Evolutionary conservation across 1,284 basidiomycete species (phyloP).

Genomic region (Caloboletus firmus): DNA sequence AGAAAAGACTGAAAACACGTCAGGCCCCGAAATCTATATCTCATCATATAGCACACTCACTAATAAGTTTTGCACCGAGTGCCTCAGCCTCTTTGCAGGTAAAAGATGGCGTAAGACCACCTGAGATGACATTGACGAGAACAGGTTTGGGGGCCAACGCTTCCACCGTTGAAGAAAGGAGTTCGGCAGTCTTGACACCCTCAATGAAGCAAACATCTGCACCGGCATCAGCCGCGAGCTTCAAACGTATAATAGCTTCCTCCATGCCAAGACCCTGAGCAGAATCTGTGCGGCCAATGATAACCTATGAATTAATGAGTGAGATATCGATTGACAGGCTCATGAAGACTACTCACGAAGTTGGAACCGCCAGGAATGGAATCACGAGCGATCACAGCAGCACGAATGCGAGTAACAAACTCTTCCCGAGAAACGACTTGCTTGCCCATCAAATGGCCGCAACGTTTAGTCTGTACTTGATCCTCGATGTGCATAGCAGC

Average conservation of each 20-base stretch:
- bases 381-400: constrained; percentile 72
- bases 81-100: constrained; percentile 66
- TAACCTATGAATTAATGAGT: constrained; percentile 44
- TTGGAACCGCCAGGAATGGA: constrained; percentile 71
- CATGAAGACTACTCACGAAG: constrained; percentile 42
- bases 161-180: constrained; percentile 62
- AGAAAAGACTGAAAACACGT: constrained; percentile 52
- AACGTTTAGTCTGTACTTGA: constrained; percentile 81
- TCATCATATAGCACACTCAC: constrained; percentile 40
- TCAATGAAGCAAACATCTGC: constrained; percentile 87
- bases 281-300: constrained; percentile 83
- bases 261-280: constrained; percentile 80
- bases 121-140: constrained; percentile 76
- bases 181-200: constrained; percentile 69
- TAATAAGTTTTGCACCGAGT: constrained; percentile 74
- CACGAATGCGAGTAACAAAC: constrained; percentile 73
- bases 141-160: constrained; percentile 72
- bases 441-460: constrained; percentile 80
- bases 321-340: not conserved
- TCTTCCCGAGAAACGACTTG: constrained; percentile 73
- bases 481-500: constrained; percentile 82
- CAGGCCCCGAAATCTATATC: not conserved
- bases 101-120: constrained; percentile 72
- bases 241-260: constrained; percentile 69
- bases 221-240: constrained; percentile 71